These are phyloP conservation scores for Penicillium parvum DNA, from an alignment of 495 filamentous ascomycete genomes.

Conservation along the genomic window DNA sequence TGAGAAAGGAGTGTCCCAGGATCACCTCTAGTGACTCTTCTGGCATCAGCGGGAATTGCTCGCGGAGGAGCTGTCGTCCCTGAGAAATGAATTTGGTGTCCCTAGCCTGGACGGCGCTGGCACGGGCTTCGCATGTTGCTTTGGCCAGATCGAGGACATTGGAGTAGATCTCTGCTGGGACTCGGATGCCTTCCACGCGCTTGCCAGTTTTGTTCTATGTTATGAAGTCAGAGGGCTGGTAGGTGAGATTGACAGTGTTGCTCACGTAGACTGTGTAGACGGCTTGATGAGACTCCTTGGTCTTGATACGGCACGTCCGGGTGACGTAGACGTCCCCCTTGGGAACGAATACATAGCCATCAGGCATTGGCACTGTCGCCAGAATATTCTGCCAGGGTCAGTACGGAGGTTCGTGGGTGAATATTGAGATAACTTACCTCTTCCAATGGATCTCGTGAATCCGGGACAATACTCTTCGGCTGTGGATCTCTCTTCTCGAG, in stretches of 20 bases:
- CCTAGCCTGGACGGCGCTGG: slow-evolving; percentile 32
- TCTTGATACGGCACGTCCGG: slow-evolving; percentile 42
- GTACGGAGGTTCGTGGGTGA: background rate
- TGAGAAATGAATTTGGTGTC: slow-evolving; percentile 32
- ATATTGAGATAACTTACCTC: slow-evolving; percentile 5
- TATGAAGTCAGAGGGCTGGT: background rate
- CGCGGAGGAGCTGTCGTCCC: slow-evolving; percentile 29
- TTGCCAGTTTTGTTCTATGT: slow-evolving; percentile 32
- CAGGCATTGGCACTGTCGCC: slow-evolving; percentile 17
- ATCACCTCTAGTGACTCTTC: slow-evolving; percentile 29
- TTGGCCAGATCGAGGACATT: slow-evolving; percentile 27
- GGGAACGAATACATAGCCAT: slow-evolving; percentile 46
- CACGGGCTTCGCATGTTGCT: slow-evolving; percentile 37
- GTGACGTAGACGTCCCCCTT: slow-evolving; percentile 50
- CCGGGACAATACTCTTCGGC: slow-evolving; percentile 2
- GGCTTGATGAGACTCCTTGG: slow-evolving; percentile 33
- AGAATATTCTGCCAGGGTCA: slow-evolving; percentile 29
- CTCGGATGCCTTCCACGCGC: slow-evolving; percentile 40
- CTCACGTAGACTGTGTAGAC: slow-evolving; percentile 46
- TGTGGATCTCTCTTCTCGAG: background rate
- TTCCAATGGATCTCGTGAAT: slow-evolving; percentile 21
- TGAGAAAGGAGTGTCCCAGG: slow-evolving; percentile 44
- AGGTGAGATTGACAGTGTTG: background rate
- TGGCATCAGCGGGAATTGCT: slow-evolving; percentile 44
- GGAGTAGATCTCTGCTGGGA: slow-evolving; percentile 36